These are phyloP conservation scores for Gynostemma pentaphyllum DNA, from an alignment of 306 rosid species.

Conservation along the genomic window DNA sequence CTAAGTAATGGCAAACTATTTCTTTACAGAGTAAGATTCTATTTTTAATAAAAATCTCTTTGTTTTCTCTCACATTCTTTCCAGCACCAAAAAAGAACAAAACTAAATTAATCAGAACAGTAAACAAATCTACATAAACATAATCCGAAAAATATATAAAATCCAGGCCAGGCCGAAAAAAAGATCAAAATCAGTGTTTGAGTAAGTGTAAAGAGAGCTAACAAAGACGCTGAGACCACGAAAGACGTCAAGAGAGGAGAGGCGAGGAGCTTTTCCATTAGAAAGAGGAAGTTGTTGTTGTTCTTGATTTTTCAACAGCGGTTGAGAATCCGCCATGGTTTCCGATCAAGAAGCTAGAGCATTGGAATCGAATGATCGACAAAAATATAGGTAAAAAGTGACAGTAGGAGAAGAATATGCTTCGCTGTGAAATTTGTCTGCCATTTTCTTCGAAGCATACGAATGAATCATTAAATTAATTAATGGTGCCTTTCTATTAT, in stretches of 20 bases:
- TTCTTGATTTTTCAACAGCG: constrained; percentile 18
- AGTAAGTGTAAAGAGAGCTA: constrained; percentile 5
- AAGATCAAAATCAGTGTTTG: neutral
- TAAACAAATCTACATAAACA: neutral
- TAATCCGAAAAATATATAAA: neutral
- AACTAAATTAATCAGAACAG: neutral
- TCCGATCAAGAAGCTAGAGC: neutral
- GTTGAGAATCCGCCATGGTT: constrained; percentile 38
- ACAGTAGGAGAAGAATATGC: neutral
- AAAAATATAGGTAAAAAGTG: neutral
- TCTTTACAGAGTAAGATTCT: neutral
- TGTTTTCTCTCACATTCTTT: neutral
- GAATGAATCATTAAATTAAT: neutral
- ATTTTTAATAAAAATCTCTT: neutral
- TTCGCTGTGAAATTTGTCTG: neutral
- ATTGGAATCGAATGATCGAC: neutral
- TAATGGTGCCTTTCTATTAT: neutral
- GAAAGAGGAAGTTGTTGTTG: constrained; percentile 14
- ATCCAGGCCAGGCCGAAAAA: neutral
- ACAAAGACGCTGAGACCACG: constrained; percentile 93
- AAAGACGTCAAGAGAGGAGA: constrained; percentile 80
- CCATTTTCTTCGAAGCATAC: neutral
- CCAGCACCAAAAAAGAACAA: neutral
- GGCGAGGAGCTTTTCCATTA: constrained; percentile 28
- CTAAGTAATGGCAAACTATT: neutral